Percentiles rank a stretch among this genome's conserved stretches.
Evolutionary conservation across 2,329 filamentous ascomycete species (phyloP).

Genomic region (Fusarium luffae): DNA sequence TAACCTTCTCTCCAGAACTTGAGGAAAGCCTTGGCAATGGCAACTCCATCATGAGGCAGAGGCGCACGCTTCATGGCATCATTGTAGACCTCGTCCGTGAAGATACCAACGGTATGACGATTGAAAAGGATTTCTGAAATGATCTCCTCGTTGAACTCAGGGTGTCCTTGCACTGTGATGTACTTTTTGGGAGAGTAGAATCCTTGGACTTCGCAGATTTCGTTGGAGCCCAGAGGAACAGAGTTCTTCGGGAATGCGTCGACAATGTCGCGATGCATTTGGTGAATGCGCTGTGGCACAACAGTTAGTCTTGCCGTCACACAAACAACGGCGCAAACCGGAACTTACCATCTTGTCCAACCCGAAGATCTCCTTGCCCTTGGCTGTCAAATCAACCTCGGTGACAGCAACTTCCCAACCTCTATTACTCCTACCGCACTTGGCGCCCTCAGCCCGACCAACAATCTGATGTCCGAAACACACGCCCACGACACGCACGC

Average conservation of each 20-base stretch:
- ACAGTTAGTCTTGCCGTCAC: constrained; percentile 67
- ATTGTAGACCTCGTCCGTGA: constrained; percentile 74
- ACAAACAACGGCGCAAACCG: constrained; percentile 59
- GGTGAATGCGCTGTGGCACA: constrained; percentile 52
- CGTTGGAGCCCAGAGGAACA: constrained; percentile 55
- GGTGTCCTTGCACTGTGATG: constrained; percentile 60
- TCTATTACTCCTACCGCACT: constrained; percentile 52
- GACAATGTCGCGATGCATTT: constrained; percentile 62
- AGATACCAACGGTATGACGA: constrained; percentile 74
- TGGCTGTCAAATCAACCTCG: constrained; percentile 53
- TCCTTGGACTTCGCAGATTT: constrained; percentile 56
- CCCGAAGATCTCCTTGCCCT: constrained; percentile 55
- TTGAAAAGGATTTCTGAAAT: constrained; percentile 55
- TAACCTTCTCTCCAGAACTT: constrained; percentile 74
- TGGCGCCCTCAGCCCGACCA: constrained; percentile 54
- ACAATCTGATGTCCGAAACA: constrained; percentile 64
- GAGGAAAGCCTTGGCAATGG: constrained; percentile 78
- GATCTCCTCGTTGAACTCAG: constrained; percentile 56
- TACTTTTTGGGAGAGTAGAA: constrained; percentile 54
- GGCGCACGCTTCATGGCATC: constrained; percentile 75
- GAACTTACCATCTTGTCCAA: constrained; percentile 49
- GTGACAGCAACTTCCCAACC: constrained; percentile 61
- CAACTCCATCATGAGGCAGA: constrained; percentile 81
- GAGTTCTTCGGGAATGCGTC: constrained; percentile 53
- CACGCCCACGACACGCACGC: constrained; percentile 71